These are phyloP conservation scores for Handroanthus guayacan DNA, from an alignment of 257 asterid genomes.

Conservation along the genomic window DNA sequence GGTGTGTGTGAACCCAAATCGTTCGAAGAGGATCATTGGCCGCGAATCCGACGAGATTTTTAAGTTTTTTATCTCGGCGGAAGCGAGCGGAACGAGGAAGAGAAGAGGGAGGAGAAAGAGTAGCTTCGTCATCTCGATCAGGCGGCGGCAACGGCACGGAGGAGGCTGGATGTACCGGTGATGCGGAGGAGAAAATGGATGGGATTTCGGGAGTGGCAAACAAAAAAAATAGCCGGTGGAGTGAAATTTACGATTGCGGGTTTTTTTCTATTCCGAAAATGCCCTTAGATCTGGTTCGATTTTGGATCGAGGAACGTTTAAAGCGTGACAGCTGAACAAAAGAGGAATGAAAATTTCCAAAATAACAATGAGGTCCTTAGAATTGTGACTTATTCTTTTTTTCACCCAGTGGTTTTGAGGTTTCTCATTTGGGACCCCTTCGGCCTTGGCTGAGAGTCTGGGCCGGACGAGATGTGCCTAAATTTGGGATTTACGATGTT, in stretches of 20 bases:
- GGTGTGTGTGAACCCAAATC: slow-evolving; percentile 93
- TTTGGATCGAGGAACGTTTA: slow-evolving; percentile 27
- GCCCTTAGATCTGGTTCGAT: slow-evolving; percentile 44
- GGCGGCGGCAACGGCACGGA: slow-evolving; percentile 45
- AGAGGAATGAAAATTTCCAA: background rate
- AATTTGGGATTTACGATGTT: background rate
- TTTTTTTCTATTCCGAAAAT: slow-evolving; percentile 33
- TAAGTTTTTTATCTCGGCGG: slow-evolving; percentile 83
- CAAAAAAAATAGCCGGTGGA: slow-evolving; percentile 29
- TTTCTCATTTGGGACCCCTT: background rate
- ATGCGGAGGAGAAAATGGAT: background rate
- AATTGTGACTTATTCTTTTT: background rate
- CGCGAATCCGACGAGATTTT: slow-evolving; percentile 73
- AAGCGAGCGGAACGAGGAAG: slow-evolving; percentile 48
- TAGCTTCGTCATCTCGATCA: slow-evolving; percentile 58
- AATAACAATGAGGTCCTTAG: slow-evolving; percentile 26
- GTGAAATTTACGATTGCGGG: slow-evolving; percentile 30
- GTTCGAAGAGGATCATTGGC: slow-evolving; percentile 89
- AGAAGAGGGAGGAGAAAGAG: slow-evolving; percentile 52
- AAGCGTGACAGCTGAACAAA: slow-evolving; percentile 38
- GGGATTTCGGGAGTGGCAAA: slow-evolving; percentile 22
- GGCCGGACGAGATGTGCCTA: background rate
- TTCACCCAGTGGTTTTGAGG: background rate
- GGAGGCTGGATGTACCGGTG: slow-evolving; percentile 15
- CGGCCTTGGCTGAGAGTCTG: background rate